phyloP scores from a whole-genome alignment of 2,329 filamentous ascomycete genomes.

The Stenocarpella maydis region DNA sequence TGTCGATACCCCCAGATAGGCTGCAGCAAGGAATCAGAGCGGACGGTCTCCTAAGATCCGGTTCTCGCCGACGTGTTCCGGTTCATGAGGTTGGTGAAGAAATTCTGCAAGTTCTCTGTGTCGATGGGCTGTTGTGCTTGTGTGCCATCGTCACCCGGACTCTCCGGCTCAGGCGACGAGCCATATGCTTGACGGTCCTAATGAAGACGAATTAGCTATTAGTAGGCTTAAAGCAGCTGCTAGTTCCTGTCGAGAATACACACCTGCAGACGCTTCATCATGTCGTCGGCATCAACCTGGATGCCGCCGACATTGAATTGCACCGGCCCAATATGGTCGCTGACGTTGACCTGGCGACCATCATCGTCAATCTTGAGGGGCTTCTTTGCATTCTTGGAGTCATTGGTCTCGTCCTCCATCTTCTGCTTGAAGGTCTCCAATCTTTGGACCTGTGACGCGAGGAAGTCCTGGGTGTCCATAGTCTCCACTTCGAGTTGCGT shows the following conservation, averaged over 20 bases:
- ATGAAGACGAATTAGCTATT: constrained; percentile 38
- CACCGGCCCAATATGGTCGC: constrained; percentile 90
- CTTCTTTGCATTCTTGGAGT: constrained; percentile 62
- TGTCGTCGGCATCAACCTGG: constrained; percentile 93
- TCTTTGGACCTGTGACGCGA: constrained; percentile 76
- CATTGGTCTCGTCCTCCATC: constrained; percentile 56
- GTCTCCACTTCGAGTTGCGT: constrained; percentile 67
- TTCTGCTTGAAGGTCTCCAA: constrained; percentile 73
- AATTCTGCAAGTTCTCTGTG: constrained; percentile 66
- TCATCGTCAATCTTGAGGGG: constrained; percentile 45
- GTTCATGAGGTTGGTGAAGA: constrained; percentile 68
- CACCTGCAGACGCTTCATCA: constrained; percentile 87
- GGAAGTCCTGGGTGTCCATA: constrained; percentile 80
- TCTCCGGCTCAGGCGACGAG: constrained; percentile 53
- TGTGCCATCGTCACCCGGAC: constrained; percentile 46
- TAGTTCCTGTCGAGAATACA: constrained; percentile 35
- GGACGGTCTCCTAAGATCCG: constrained; percentile 24
- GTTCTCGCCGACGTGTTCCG: constrained; percentile 49
- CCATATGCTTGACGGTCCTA: constrained; percentile 66
- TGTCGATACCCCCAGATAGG: background rate
- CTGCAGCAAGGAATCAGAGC: background rate
- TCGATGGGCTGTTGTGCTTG: constrained; percentile 52
- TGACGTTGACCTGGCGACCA: constrained; percentile 55
- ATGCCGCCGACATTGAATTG: constrained; percentile 99
- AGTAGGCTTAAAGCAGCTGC: background rate